phyloP scores from a whole-genome alignment of 805 yeast genomes.

The Candida silvicultrix region DNA sequence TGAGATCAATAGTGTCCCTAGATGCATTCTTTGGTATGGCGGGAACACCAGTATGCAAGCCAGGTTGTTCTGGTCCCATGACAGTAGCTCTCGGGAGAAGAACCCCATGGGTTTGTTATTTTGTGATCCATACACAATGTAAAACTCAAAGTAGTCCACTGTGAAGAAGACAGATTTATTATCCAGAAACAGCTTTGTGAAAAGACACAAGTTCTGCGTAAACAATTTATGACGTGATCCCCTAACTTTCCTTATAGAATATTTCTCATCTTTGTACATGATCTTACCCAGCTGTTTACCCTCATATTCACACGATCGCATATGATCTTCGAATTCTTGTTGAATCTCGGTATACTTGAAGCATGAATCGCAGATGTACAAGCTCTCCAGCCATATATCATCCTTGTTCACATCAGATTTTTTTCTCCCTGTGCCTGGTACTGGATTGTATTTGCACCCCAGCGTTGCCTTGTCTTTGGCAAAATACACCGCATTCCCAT shows the following conservation, averaged over 20 bases:
- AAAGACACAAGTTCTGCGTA: constrained; percentile 76
- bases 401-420: constrained; percentile 12
- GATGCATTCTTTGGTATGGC: constrained; percentile 73
- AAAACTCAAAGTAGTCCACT: constrained; percentile 76
- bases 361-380: constrained; percentile 76
- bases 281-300: constrained; percentile 54
- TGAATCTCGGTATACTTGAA: constrained; percentile 65
- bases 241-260: constrained; percentile 58
- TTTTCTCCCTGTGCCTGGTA: constrained; percentile 9
- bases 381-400: constrained; percentile 47
- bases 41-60: constrained; percentile 93
- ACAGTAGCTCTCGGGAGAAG: constrained; percentile 78
- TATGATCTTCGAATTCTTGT: constrained; percentile 44
- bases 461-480: constrained; percentile 36
- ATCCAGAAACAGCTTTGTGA: constrained; percentile 84
- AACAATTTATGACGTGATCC: constrained; percentile 61
- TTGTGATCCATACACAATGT: constrained; percentile 53
- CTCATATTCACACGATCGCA: constrained; percentile 36
- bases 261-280: constrained; percentile 53
- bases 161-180: constrained; percentile 84
- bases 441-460: constrained; percentile 32
- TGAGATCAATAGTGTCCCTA: constrained; percentile 78
- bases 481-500: constrained; percentile 79
- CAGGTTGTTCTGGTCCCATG: constrained; percentile 73
- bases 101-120: constrained; percentile 72